phyloP scores from a whole-genome alignment of 1,284 basidiomycete species.

The Blastosporella zonata region DNA sequence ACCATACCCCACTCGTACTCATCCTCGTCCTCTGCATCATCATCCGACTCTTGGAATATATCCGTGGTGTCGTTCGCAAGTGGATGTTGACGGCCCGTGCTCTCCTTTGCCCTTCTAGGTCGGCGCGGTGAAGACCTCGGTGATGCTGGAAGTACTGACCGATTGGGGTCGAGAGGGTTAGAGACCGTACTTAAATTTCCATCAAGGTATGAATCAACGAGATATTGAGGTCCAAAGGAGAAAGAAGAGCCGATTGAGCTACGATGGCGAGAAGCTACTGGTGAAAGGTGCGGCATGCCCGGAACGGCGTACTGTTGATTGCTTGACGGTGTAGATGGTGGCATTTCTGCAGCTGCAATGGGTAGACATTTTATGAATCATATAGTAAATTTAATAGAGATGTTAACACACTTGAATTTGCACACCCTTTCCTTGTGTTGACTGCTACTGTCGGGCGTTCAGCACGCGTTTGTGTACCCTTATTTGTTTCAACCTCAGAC shows the following conservation, averaged over 20 bases:
- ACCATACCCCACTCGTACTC: slow-evolving; percentile 81
- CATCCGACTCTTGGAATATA: slow-evolving; percentile 65
- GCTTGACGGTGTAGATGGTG: slow-evolving; percentile 16
- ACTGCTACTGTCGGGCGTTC: too few species aligned
- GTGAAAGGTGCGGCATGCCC: slow-evolving; percentile 38
- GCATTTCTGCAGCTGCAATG: slow-evolving; percentile 5
- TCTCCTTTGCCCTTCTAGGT: slow-evolving; percentile 47
- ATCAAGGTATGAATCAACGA: slow-evolving; percentile 65
- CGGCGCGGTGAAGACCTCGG: slow-evolving; percentile 62
- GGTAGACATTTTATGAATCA: too few species aligned
- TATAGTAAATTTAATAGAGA: too few species aligned
- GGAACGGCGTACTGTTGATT: slow-evolving; percentile 19
- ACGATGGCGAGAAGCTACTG: slow-evolving; percentile 45
- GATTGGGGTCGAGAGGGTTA: slow-evolving; percentile 66
- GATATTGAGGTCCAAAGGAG: slow-evolving; percentile 74
- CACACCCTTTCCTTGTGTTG: too few species aligned
- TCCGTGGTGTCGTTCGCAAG: slow-evolving; percentile 76
- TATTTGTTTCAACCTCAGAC: neutral
- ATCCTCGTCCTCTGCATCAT: slow-evolving; percentile 56
- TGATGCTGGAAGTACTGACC: slow-evolving; percentile 68
- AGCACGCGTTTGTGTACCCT: slow-evolving; percentile 4
- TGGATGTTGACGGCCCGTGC: slow-evolving; percentile 52
- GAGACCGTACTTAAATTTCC: slow-evolving; percentile 56
- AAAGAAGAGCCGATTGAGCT: slow-evolving; percentile 77
- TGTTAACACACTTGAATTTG: too few species aligned